Evolutionary conservation across 257 asterid species (phyloP), one percentile per base, ranked within the genome.

Genomic region (Przewalskia tangutica): DNA sequence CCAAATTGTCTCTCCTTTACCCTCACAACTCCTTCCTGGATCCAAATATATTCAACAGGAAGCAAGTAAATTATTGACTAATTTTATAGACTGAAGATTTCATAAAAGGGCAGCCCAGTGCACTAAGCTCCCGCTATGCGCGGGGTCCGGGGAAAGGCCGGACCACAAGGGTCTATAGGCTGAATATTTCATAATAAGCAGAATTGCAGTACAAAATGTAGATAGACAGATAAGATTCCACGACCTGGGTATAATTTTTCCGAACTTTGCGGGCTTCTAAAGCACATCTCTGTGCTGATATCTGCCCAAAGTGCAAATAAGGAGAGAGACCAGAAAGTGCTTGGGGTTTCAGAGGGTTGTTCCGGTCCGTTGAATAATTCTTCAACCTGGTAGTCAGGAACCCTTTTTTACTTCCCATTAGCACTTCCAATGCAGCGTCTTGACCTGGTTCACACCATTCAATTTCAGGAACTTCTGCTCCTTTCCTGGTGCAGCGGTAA

Each of bases 361-460:
- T 96, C 82, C 98, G 88, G 80, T 96, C 98, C 10, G 93, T 55
- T 85, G 89, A 77, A 85, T 94, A 96, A 79, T 81, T 91, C 88
- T 89, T 94, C 87, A 96, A 79, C 82, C 97, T 86, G 23, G 79
- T 67, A 23, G 86, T 92, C 89, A 96, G 85, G 87, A 96, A 96
- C 62, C 99, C 99, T 40, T 63, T 83, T 82, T 91, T 89, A 65
- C 82, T 81, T 34, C 98, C 98, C 87, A 84, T 86, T 79, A 96
- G 83, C 67, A 92, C 93, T 66, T 92, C 93, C 55, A 89, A 81
- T 7, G 93, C 99, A 56, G 94, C 94, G 70, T 87, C 81, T 86
- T 96, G 98, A 56, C 98, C 98, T 62, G 99, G 97, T 89, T 87
- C 88, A 82, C 99, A 94, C 99, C 99, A 96, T 80, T 92, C 92